Percentiles rank a stretch among this genome's conserved stretches.
Conservation (phyloP, 768 basidiomycete species). For the Mycena vitilis region DNA sequence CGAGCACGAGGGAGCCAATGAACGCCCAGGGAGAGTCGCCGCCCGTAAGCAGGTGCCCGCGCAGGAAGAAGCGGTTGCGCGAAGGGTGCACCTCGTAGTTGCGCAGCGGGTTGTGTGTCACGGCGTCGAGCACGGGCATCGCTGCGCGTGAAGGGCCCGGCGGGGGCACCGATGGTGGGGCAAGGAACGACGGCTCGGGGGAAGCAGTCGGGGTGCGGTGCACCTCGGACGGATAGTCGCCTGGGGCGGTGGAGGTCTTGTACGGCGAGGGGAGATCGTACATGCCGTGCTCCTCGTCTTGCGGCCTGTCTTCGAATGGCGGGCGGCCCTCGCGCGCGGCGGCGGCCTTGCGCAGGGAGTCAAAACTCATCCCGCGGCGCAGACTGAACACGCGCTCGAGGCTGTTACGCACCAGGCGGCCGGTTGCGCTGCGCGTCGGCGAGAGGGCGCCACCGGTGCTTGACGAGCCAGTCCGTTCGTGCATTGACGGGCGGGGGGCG, state of each 20-base stretch:
- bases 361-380: conserved; percentile 63
- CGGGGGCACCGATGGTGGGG: conserved; percentile 30
- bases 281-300: conserved; percentile 50
- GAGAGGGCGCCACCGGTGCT: conserved; percentile 38
- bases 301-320: conserved; percentile 45
- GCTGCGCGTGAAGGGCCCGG: conserved; percentile 48
- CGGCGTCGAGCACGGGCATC: conserved; percentile 49
- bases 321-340: conserved; percentile 38
- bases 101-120: conserved; percentile 57
- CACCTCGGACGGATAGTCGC: conserved; percentile 16
- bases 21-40: conserved; percentile 91
- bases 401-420: conserved; percentile 64
- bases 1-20: conserved; percentile 67
- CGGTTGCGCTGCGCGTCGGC: conserved; percentile 40
- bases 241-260: conserved; percentile 24
- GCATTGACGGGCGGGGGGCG: conserved; percentile 41
- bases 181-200: conserved; percentile 49
- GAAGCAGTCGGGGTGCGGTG: conserved; percentile 46
- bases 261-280: conserved; percentile 34
- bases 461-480: conserved; percentile 41
- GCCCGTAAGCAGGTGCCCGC: conserved; percentile 82
- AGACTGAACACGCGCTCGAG: conserved; percentile 70
- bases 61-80: conserved; percentile 79
- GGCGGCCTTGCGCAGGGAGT: conserved; percentile 55
- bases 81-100: conserved; percentile 78